phyloP scores from a whole-genome alignment of 2,329 filamentous ascomycete species.

The Cercospora zeina region DNA sequence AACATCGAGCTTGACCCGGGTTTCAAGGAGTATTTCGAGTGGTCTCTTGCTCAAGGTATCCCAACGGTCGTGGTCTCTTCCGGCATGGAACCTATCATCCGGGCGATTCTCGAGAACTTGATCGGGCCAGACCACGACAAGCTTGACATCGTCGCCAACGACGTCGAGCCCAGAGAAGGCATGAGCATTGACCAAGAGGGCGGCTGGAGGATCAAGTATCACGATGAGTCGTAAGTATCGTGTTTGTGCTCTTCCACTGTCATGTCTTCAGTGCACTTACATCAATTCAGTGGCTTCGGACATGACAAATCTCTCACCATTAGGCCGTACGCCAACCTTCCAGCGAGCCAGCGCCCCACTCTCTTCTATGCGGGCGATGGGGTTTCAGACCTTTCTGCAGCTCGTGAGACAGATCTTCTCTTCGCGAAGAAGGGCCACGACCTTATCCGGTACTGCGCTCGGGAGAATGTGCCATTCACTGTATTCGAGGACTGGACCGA shows the following conservation, averaged over 20 bases:
- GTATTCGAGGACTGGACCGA: conserved; percentile 81
- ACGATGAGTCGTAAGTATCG: conserved; percentile 69
- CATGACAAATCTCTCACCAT: conserved; percentile 96
- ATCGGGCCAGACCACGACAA: conserved; percentile 75
- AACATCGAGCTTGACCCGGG: conserved; percentile 87
- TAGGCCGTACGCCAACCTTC: conserved; percentile 76
- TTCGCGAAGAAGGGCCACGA: conserved; percentile 93
- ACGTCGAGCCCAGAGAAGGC: conserved; percentile 66
- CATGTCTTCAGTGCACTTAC: neutral
- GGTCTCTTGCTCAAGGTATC: conserved; percentile 77
- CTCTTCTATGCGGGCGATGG: conserved; percentile 96
- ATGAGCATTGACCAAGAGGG: conserved; percentile 75
- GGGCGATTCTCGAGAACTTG: conserved; percentile 74
- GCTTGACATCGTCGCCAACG: conserved; percentile 88
- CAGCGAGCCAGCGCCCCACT: conserved; percentile 67
- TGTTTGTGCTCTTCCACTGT: neutral
- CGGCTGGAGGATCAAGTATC: conserved; percentile 86
- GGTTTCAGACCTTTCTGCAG: conserved; percentile 84
- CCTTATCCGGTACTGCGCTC: conserved; percentile 82
- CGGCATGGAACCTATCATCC: conserved; percentile 91
- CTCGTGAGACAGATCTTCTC: conserved; percentile 85
- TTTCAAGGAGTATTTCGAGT: conserved; percentile 85
- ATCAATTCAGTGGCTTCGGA: conserved; percentile 67
- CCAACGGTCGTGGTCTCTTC: conserved; percentile 89
- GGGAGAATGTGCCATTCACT: conserved; percentile 81